A percentile compares a stretch with the other conserved stretches of the same genome.
Conservation (phyloP, 306 rosid species). For the Sicyos edulis region DNA sequence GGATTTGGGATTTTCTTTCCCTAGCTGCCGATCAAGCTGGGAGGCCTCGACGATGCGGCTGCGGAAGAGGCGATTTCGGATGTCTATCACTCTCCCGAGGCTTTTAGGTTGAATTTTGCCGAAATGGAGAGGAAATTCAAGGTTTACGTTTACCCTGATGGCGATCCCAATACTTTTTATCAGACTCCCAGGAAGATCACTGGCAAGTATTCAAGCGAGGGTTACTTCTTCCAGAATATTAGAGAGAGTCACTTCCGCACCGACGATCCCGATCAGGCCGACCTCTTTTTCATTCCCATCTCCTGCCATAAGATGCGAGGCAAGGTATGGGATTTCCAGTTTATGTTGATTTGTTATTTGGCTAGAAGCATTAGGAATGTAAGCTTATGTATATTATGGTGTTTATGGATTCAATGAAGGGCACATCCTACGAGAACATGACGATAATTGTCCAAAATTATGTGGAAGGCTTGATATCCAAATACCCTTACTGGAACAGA, state of each 20-base stretch:
- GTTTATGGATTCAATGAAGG: too few relatives aligned
- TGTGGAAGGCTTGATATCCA: too few relatives aligned
- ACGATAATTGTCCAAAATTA: too few relatives aligned
- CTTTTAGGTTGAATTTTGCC: conserved; percentile 60
- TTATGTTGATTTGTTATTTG: neutral
- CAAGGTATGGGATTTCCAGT: conserved; percentile 44
- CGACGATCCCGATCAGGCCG: conserved; percentile 69
- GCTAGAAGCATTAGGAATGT: neutral
- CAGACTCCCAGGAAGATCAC: conserved; percentile 95
- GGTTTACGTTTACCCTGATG: conserved; percentile 85
- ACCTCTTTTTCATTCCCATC: conserved; percentile 85
- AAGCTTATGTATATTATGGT: too few relatives aligned
- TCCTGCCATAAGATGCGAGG: conserved; percentile 98
- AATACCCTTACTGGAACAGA: too few relatives aligned
- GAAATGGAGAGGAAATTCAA: conserved; percentile 77
- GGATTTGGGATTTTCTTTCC: conserved; percentile 3
- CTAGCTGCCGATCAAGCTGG: conserved; percentile 31
- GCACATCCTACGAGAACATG: too few relatives aligned
- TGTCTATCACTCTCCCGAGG: conserved; percentile 60
- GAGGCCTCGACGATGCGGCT: neutral
- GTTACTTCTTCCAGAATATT: conserved; percentile 87
- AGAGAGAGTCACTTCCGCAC: conserved; percentile 75
- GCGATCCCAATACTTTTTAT: conserved; percentile 82
- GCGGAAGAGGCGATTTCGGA: conserved; percentile 33
- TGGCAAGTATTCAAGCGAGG: conserved; percentile 88